A percentile compares a stretch with the other conserved stretches of the same genome.
Conservation (phyloP, 495 filamentous ascomycete genomes). For the Daldinia caldariorum region DNA sequence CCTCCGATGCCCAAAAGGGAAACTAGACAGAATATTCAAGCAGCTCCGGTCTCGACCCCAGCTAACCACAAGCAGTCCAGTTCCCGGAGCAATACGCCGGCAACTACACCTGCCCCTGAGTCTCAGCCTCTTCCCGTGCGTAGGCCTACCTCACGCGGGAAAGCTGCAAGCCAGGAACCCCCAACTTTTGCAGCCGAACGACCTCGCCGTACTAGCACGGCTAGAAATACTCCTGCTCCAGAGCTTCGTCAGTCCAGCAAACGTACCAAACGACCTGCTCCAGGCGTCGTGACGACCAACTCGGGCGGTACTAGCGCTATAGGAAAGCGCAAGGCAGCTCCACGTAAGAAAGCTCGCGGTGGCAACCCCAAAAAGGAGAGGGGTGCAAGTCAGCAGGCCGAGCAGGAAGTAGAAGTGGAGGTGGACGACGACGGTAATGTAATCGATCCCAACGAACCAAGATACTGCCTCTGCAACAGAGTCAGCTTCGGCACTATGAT, state of each 20-base stretch:
- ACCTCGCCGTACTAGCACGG: conserved; percentile 65
- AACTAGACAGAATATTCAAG: conserved; percentile 46
- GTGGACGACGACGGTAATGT: conserved; percentile 74
- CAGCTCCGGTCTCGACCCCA: conserved; percentile 47
- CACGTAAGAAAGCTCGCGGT: conserved; percentile 65
- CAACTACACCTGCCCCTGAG: conserved; percentile 33
- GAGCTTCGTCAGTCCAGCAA: conserved; percentile 58
- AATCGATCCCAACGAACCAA: conserved; percentile 86
- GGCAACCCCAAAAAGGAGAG: conserved; percentile 62
- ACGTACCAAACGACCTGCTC: conserved; percentile 75
- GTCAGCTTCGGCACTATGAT: conserved; percentile 97
- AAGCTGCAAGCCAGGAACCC: conserved; percentile 61
- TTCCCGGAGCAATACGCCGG: conserved; percentile 37
- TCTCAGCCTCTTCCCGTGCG: conserved; percentile 38
- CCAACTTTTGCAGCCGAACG: conserved; percentile 59
- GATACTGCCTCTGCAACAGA: conserved; percentile 90
- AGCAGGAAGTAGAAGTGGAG: conserved; percentile 59
- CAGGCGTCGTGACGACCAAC: conserved; percentile 75
- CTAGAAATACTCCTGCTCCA: conserved; percentile 65
- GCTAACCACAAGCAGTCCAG: conserved; percentile 47
- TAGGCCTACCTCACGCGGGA: conserved; percentile 60
- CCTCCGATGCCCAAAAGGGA: conserved; percentile 54
- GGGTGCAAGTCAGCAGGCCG: conserved; percentile 51
- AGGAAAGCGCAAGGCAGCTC: conserved; percentile 81
- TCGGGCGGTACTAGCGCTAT: conserved; percentile 78